phyloP scores from a whole-genome alignment of 208 protist species.

The Trypanosoma rangeli region DNA sequence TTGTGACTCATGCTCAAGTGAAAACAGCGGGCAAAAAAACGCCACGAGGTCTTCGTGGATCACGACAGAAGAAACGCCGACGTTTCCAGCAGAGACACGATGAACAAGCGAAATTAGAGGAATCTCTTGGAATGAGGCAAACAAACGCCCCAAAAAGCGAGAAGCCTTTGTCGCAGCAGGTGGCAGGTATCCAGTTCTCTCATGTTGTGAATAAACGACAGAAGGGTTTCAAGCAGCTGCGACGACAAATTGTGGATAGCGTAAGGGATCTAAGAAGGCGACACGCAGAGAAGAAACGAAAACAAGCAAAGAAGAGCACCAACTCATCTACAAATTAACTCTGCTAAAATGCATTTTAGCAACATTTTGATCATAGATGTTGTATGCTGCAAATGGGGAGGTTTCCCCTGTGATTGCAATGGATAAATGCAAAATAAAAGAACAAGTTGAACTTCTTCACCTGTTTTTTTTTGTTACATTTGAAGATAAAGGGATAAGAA shows the following conservation, averaged over 20 bases:
- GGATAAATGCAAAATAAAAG: not conserved
- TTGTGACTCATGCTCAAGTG: conserved; percentile 81
- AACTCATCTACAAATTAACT: conserved; percentile 9
- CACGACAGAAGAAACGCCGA: conserved; percentile 64
- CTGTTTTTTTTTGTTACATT: not conserved
- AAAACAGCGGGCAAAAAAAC: conserved; percentile 69
- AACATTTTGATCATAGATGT: too few relatives aligned
- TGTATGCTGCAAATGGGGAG: too few relatives aligned
- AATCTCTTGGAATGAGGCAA: conserved; percentile 59
- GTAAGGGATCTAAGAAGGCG: conserved; percentile 66
- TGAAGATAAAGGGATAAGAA: not conserved
- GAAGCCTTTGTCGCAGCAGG: conserved; percentile 73
- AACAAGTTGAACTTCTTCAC: not conserved
- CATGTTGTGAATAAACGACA: conserved; percentile 77
- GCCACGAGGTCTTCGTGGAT: conserved; percentile 70
- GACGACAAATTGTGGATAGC: conserved; percentile 72
- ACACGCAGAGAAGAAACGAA: conserved; percentile 47
- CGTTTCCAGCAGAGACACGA: conserved; percentile 46
- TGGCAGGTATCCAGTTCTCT: conserved; percentile 72
- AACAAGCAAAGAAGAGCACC: conserved; percentile 3
- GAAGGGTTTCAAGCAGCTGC: conserved; percentile 68
- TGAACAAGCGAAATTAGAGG: conserved; percentile 55
- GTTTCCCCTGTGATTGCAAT: not conserved
- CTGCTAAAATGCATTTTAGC: conserved; percentile 1
- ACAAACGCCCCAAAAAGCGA: conserved; percentile 29